Evolutionary conservation across 805 yeast species (phyloP).

Genomic region (Lachancea nothofagi): DNA sequence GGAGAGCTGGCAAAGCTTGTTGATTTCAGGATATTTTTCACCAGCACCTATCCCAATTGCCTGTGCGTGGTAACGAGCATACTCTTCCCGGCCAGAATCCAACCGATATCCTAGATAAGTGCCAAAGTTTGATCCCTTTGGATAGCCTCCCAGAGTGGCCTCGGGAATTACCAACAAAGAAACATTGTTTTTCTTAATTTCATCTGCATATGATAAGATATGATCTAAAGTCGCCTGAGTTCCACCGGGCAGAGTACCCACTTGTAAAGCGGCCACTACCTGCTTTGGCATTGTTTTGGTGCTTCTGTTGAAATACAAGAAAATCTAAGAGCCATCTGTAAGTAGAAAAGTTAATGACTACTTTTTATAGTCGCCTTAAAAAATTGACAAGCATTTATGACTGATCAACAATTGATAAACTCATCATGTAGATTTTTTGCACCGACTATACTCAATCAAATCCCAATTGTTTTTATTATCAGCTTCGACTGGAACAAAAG

Average conservation of each 20-base stretch:
- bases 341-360: too few species aligned
- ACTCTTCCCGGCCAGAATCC: constrained; percentile 39
- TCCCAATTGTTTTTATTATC: too few species aligned
- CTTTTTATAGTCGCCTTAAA: too few species aligned
- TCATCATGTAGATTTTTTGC: too few species aligned
- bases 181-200: constrained; percentile 31
- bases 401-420: too few species aligned
- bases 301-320: too few species aligned
- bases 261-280: constrained; percentile 40
- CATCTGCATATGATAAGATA: constrained; percentile 36
- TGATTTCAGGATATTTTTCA: constrained; percentile 29
- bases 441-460: too few species aligned
- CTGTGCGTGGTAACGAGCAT: constrained; percentile 33
- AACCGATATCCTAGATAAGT: constrained; percentile 39
- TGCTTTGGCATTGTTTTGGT: constrained; percentile 23
- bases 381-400: too few species aligned
- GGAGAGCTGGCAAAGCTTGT: constrained; percentile 32
- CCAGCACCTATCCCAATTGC: constrained; percentile 35
- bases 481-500: too few species aligned
- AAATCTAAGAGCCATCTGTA: too few species aligned
- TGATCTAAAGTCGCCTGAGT: constrained; percentile 36
- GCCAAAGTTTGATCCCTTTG: constrained; percentile 41
- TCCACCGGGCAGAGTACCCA: constrained; percentile 38
- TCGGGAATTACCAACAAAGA: constrained; percentile 42
- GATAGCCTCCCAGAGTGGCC: constrained; percentile 43